These are phyloP conservation scores for Aspergillus tamarii DNA, from an alignment of 2,329 filamentous ascomycete genomes.

Conservation along the genomic window DNA sequence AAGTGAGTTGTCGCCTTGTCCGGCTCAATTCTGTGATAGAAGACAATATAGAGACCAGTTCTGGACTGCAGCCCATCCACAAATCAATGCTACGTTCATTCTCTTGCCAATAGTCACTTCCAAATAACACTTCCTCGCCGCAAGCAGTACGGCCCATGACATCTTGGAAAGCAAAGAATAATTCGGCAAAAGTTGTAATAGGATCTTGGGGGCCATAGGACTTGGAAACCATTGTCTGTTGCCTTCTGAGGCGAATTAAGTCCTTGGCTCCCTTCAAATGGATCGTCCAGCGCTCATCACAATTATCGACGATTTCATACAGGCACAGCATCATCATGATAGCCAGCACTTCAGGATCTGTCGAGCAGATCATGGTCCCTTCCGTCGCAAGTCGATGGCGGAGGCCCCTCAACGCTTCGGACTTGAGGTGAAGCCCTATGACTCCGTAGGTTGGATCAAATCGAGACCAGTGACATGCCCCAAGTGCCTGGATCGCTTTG, in stretches of 20 bases:
- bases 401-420: constrained; percentile 40
- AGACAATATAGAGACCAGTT: constrained; percentile 51
- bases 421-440: constrained; percentile 42
- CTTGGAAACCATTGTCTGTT: constrained; percentile 18
- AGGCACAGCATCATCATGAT: constrained; percentile 53
- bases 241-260: constrained; percentile 46
- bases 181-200: constrained; percentile 46
- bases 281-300: constrained; percentile 51
- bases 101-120: constrained; percentile 51
- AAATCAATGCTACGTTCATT: constrained; percentile 43
- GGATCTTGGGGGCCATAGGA: constrained; percentile 22
- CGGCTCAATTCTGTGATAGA: constrained; percentile 52
- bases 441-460: constrained; percentile 34
- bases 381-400: constrained; percentile 36
- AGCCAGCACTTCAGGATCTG: constrained; percentile 41
- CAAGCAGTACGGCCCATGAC: constrained; percentile 56
- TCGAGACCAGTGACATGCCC: constrained; percentile 43
- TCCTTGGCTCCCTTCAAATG: constrained; percentile 54
- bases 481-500: constrained; percentile 43
- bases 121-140: constrained; percentile 52
- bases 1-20: constrained; percentile 31
- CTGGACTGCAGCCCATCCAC: constrained; percentile 56
- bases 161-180: constrained; percentile 57
- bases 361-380: constrained; percentile 30
- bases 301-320: constrained; percentile 50